Conservation (phyloP, 345 rosid genomes). For the Brassica juncea region DNA sequence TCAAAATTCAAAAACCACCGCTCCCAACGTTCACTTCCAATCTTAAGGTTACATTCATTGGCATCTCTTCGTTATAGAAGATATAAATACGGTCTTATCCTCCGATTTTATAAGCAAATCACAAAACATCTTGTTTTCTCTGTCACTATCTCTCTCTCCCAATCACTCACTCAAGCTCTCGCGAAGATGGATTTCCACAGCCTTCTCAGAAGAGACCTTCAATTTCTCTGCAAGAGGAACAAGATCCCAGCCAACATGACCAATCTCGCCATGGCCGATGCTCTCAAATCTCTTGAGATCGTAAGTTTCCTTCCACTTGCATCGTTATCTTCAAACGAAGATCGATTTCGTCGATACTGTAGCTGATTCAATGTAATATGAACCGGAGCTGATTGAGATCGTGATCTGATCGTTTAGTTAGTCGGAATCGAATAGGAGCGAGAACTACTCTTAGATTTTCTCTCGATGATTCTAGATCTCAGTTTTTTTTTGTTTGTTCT, state of each 20-base stretch:
- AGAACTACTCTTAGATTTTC: not conserved
- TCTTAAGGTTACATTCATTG: not conserved
- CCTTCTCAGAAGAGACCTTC: constrained; percentile 81
- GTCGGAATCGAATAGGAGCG: not conserved
- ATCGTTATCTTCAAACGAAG: not conserved
- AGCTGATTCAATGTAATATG: not conserved
- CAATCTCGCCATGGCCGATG: constrained; percentile 89
- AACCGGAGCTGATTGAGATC: constrained; percentile 7
- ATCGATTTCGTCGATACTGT: not conserved
- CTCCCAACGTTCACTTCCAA: constrained; percentile 54
- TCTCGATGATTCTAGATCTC: not conserved
- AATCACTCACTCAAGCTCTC: not conserved
- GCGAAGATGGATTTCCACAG: constrained; percentile 77
- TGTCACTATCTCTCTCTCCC: not conserved
- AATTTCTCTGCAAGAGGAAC: constrained; percentile 91
- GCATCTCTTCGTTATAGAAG: not conserved
- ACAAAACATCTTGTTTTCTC: constrained; percentile 31
- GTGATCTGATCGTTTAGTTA: not conserved
- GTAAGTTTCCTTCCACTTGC: constrained; percentile 38
- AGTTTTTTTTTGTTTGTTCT: not conserved
- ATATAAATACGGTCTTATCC: constrained; percentile 23
- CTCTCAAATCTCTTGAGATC: constrained; percentile 66
- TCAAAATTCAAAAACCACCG: constrained; percentile 46
- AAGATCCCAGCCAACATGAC: constrained; percentile 89
- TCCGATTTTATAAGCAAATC: constrained; percentile 8